Percentiles rank a stretch among this genome's conserved stretches.
These are phyloP conservation scores for Codiaeum variegatum DNA, from an alignment of 441 rosid species.

Conservation along the genomic window DNA sequence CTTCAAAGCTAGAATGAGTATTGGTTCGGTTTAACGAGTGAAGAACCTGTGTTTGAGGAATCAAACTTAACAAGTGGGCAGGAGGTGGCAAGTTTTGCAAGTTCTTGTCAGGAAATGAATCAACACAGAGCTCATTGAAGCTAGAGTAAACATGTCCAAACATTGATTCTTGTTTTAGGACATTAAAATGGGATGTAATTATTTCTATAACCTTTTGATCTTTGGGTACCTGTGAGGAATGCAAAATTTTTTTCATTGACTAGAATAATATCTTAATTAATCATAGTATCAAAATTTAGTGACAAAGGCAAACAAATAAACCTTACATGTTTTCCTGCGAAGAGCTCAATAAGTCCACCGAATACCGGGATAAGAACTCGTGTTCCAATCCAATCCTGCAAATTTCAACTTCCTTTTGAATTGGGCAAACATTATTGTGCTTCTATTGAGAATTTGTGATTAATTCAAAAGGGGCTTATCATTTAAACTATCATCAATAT, in stretches of 20 bases:
- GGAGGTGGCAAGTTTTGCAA: conserved; percentile 25
- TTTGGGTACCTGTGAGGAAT: conserved; percentile 46
- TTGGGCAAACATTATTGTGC: not conserved
- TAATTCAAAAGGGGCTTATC: not conserved
- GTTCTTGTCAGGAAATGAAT: conserved; percentile 31
- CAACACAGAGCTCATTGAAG: conserved; percentile 20
- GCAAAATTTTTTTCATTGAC: conserved; percentile 4
- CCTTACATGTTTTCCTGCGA: conserved; percentile 53
- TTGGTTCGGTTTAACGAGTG: conserved; percentile 19
- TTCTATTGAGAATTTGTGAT: not conserved
- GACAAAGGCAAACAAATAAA: conserved; percentile 5
- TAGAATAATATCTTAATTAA: conserved; percentile 12
- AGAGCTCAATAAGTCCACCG: conserved; percentile 79
- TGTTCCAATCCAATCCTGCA: conserved; percentile 57
- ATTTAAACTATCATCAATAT: not conserved
- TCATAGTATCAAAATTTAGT: not conserved
- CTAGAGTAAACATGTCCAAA: conserved; percentile 18
- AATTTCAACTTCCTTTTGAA: conserved; percentile 2
- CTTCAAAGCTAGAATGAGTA: conserved; percentile 37
- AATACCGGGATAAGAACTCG: conserved; percentile 62
- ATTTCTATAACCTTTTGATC: conserved; percentile 51
- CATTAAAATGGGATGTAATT: conserved; percentile 38
- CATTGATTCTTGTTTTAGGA: conserved; percentile 28
- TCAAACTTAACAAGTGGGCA: conserved; percentile 22
- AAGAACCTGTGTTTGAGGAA: conserved; percentile 29